These are phyloP conservation scores for Phialophora tarda DNA, from an alignment of 2,329 filamentous ascomycete genomes.

Conservation along the genomic window DNA sequence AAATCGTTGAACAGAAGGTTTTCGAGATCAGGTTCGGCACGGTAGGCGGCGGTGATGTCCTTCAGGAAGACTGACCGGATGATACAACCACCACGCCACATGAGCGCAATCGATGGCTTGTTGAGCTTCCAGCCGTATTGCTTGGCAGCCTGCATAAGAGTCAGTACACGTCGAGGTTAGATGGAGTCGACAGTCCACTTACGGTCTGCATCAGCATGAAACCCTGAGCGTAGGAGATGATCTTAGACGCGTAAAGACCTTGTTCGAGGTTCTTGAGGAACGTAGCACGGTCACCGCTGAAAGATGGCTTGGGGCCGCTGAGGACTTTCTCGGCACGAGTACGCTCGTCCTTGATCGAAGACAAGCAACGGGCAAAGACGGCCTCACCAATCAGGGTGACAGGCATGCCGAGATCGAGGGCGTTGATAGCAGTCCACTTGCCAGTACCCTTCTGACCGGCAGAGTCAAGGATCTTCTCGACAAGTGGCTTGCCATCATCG, in stretches of 20 bases:
- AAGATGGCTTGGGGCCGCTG: constrained; percentile 75
- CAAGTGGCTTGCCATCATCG: constrained; percentile 84
- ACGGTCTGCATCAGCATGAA: constrained; percentile 99
- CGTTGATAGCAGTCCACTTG: constrained; percentile 99
- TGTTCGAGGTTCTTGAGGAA: constrained; percentile 98
- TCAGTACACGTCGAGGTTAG: constrained; percentile 16
- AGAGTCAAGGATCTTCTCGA: constrained; percentile 99
- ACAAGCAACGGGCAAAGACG: constrained; percentile 93
- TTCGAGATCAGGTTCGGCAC: constrained; percentile 89
- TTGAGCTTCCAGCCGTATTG: constrained; percentile 99
- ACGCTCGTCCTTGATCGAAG: constrained; percentile 93
- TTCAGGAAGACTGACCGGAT: constrained; percentile 99
- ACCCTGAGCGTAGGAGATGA: constrained; percentile 98
- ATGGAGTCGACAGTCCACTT: constrained; percentile 46
- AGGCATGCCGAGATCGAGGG: constrained; percentile 96
- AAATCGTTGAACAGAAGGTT: constrained; percentile 99
- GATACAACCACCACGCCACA: constrained; percentile 99
- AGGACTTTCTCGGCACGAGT: constrained; percentile 79
- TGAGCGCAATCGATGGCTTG: constrained; percentile 99
- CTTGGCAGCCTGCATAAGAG: constrained; percentile 73
- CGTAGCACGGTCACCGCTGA: constrained; percentile 87
- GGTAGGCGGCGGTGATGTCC: constrained; percentile 98
- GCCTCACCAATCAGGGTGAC: constrained; percentile 98
- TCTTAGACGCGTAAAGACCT: constrained; percentile 98
- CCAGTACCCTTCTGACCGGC: constrained; percentile 99